phyloP scores from a whole-genome alignment of 495 filamentous ascomycete genomes.

The Podospora fimiseda region DNA sequence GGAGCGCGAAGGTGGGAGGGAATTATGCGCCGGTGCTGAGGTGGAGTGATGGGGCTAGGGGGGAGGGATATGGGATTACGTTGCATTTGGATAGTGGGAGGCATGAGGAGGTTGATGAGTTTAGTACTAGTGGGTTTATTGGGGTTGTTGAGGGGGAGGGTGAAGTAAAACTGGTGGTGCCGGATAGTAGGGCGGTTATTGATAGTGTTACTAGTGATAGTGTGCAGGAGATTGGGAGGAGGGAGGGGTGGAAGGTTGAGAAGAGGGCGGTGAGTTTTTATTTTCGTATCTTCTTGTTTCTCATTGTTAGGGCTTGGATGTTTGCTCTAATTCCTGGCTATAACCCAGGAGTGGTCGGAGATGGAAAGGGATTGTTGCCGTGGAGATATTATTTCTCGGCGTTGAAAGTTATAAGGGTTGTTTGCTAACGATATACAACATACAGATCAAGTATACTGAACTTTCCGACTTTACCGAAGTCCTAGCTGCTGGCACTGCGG shows the following conservation, averaged over 20 bases:
- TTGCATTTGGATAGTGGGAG: conserved; percentile 78
- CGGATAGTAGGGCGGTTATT: conserved; percentile 76
- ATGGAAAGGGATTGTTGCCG: not conserved
- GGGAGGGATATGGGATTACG: conserved; percentile 76
- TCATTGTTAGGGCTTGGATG: too few species aligned
- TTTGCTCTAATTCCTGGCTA: too few species aligned
- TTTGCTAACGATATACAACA: conserved; percentile 15
- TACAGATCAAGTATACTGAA: conserved; percentile 73
- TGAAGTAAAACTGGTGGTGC: conserved; percentile 65
- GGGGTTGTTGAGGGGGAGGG: conserved; percentile 57
- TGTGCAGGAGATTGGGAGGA: conserved; percentile 58
- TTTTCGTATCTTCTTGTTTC: conserved; percentile 4
- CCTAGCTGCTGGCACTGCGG: conserved; percentile 87
- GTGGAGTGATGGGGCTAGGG: conserved; percentile 67
- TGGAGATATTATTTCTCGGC: not conserved
- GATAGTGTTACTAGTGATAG: conserved; percentile 72
- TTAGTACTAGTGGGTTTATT: conserved; percentile 81
- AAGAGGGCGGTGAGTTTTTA: conserved; percentile 41
- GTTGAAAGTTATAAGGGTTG: not conserved
- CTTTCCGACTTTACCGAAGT: conserved; percentile 72
- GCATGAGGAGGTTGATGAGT: conserved; percentile 78
- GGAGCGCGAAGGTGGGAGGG: conserved; percentile 67
- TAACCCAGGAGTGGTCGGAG: too few species aligned
- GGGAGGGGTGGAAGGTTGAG: conserved; percentile 63
- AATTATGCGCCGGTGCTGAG: conserved; percentile 80